Base-by-base conservation (phyloP, 495 filamentous ascomycete genomes). In the Aspergillus kassunensis region DNA sequence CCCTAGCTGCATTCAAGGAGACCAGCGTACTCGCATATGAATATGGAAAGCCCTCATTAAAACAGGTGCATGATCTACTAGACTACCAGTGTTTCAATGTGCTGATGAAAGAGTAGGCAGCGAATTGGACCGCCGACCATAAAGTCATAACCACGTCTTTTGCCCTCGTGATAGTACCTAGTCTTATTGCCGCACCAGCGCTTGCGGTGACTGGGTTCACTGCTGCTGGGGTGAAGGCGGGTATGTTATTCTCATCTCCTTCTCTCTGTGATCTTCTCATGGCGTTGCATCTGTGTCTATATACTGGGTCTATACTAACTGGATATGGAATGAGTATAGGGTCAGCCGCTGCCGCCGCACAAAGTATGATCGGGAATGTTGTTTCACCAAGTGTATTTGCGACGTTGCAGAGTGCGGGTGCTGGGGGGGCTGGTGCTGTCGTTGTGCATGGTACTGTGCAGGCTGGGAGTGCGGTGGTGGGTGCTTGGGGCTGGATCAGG, bases 391-490 rank as follows among this genome's bases (percentile, higher is more conserved):
- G 54, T 30, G 33, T 24, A 12, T 49, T 61, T 34, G 51, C 58
- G 11, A 41, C 51, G 31, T 42, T 27, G 30, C 54, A 61, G 51
- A 61, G 58, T 35, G 54, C 58, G 41, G 58, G 58, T 19, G 51
- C 54, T 37, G 58, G 51, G 25, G 58, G 58, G 16, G 53, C 42
- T 23, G 58, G 58, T n/a, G 34, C 51, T 6, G 54, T 49, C 1
- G 36, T 57, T 27, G 33, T 61, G 15, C 52, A 57, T 36, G 54
- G 54, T 27, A 44, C 34, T 49, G 39, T 43, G 25, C 58, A 61
- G 27, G 29, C 45, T 29, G 54, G 58, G 9, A 54, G 36, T 42
- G 51, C 51, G 40, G 23, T 36, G 25, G 45, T 49, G 16, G 29
- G 30, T 34, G 21, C 21, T 16, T 20, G 49, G 19, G 42, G 18